phyloP scores from a whole-genome alignment of 2,329 filamentous ascomycete species.

The Sclerotinia subarctica region DNA sequence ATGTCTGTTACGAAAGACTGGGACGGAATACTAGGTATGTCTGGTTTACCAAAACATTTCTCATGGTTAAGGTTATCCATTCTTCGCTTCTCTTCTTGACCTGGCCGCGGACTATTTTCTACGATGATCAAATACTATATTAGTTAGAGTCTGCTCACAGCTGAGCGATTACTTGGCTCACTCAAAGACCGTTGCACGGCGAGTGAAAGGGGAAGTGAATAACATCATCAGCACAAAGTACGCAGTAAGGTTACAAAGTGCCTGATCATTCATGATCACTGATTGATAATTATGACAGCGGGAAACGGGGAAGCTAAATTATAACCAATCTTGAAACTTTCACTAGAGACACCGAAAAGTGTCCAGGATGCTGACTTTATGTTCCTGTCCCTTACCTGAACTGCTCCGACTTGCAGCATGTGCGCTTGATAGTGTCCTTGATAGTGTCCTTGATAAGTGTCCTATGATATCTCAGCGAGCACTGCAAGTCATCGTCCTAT shows the following conservation, averaged over 20 bases:
- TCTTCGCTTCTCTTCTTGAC: background rate
- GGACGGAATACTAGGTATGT: too few relatives aligned
- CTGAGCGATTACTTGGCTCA: background rate
- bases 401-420: slow-evolving; percentile 13
- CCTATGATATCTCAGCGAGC: slow-evolving; percentile 12
- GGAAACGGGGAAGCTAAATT: background rate
- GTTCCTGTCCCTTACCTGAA: slow-evolving; percentile 22
- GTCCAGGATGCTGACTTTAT: slow-evolving; percentile 7
- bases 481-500: slow-evolving; percentile 12
- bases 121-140: background rate
- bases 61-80: background rate
- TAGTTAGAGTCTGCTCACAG: background rate
- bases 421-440: slow-evolving; percentile 11
- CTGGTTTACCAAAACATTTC: background rate
- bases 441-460: too few relatives aligned
- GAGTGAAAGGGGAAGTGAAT: too few relatives aligned
- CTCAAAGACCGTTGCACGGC: too few relatives aligned
- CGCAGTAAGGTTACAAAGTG: too few relatives aligned
- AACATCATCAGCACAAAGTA: too few relatives aligned
- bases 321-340: background rate
- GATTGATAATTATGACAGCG: background rate
- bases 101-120: background rate
- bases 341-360: background rate
- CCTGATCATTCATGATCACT: too few relatives aligned
- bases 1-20: background rate